Evolutionary conservation across 345 rosid species (phyloP), one percentile per base, ranked within the genome.

Genomic region (Aquilaria malaccensis): DNA sequence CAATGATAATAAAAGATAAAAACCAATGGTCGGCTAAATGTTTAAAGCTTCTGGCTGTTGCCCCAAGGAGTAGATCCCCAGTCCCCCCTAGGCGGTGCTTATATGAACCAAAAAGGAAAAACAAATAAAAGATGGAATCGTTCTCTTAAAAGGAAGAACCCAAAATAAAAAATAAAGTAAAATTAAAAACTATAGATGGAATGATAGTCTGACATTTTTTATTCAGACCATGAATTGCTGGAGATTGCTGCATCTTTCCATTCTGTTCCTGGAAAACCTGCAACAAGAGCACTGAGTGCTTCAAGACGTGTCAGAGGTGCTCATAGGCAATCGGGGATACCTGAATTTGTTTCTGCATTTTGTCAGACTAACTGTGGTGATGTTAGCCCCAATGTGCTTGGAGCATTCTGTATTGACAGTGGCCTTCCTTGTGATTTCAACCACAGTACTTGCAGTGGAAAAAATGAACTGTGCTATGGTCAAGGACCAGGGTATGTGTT

Each of bases 301-400:
- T 78, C 88, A 57, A 82, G 83, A 61, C 93, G 93, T 64, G 95
- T 94, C 62, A 81, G 97, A 75, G 70, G 85, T 80, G 69, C 81
- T 77, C 81, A 84, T 61, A 87, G 94, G 86, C 82, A 78, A 60
- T 82, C 95, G 60, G 91, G 85, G 58, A 90, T 59, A 64, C 97
- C 97, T 59, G 77, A 72, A 60, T 94, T 94, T 82, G 93, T 94
- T 52, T 85, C 99, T 78, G 96, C 99, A 45, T 94, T 94, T 77
- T 94, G 97, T 74, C 99, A 94, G 71, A 68, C 95, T 31, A 94
- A 88, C 76, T 94, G 99, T 74, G 99, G 99, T 55, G 97, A 94
- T 78, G 96, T 94, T 71, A 94, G 95, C 74, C 99, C 99, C 61
- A 94, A 94, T 70, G 89, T 90, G 69, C 99, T 88, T 41, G 95